A percentile compares a stretch with the other conserved stretches of the same genome.
Evolutionary conservation across 768 basidiomycete species (phyloP).

Genomic region (Lactifluus piperatus): DNA sequence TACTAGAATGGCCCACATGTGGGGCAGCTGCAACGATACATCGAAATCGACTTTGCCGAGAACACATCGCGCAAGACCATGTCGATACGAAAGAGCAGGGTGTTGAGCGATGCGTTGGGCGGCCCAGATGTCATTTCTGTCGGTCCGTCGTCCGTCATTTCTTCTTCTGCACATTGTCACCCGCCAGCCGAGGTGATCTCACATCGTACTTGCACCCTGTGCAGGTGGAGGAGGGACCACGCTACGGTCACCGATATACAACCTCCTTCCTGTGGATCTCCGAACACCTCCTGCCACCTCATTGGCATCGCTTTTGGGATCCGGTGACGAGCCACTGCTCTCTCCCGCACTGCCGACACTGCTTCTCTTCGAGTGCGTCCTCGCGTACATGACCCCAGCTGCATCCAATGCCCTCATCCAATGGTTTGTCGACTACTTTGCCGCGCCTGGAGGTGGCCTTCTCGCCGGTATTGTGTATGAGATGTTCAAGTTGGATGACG

Average conservation of each 20-base stretch:
- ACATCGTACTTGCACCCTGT: neutral
- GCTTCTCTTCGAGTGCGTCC: constrained; percentile 86
- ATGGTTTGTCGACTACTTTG: constrained; percentile 64
- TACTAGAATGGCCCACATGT: constrained; percentile 48
- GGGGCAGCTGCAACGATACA: constrained; percentile 47
- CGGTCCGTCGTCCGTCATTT: constrained; percentile 28
- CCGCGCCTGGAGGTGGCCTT: constrained; percentile 20
- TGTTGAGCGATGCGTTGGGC: constrained; percentile 45
- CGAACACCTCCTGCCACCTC: constrained; percentile 45
- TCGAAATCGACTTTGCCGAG: constrained; percentile 90
- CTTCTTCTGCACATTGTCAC: neutral
- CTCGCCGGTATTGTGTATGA: constrained; percentile 74
- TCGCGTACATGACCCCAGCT: constrained; percentile 73
- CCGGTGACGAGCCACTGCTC: constrained; percentile 33
- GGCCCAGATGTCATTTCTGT: constrained; percentile 34
- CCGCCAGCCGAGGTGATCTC: neutral
- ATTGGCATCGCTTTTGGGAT: constrained; percentile 34
- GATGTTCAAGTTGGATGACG: constrained; percentile 83
- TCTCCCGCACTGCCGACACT: constrained; percentile 67
- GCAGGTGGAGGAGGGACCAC: constrained; percentile 55
- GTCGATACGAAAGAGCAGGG: constrained; percentile 61
- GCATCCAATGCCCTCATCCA: constrained; percentile 50
- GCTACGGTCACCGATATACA: constrained; percentile 48
- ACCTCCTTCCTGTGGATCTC: constrained; percentile 73
- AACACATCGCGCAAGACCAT: constrained; percentile 78